Conservation (phyloP, 306 rosid species). For the Pyrus pyrifolia region DNA sequence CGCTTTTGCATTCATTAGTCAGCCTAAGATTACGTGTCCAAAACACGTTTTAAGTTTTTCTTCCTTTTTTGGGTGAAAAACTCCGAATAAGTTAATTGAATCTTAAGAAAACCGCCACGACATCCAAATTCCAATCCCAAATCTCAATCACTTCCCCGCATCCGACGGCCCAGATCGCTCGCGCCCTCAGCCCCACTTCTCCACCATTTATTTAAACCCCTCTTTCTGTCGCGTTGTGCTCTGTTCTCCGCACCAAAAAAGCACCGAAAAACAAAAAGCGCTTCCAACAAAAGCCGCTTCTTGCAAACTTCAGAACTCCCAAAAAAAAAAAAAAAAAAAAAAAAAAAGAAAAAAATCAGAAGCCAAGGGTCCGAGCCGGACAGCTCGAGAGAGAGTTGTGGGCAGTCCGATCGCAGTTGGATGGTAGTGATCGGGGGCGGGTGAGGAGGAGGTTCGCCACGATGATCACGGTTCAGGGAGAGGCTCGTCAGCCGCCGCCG, state of each 20-base stretch:
- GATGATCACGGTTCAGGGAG: constrained; percentile 81
- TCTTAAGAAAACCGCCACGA: background rate
- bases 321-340: no score
- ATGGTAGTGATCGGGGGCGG: constrained; percentile 16
- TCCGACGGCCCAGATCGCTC: constrained; percentile 26
- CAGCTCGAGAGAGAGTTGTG: background rate
- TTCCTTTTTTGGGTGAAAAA: background rate
- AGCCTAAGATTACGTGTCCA: background rate
- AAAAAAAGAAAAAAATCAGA: background rate
- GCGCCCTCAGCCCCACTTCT: background rate
- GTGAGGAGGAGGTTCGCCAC: constrained; percentile 21
- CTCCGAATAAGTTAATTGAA: background rate
- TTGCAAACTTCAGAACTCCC: background rate
- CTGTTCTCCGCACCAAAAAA: background rate
- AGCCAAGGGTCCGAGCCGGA: background rate
- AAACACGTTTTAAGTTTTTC: no score
- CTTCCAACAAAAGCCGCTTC: background rate
- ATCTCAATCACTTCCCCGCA: background rate
- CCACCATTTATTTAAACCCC: background rate
- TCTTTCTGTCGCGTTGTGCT: background rate
- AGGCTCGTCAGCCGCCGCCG: constrained; percentile 44
- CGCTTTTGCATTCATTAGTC: background rate
- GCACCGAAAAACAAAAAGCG: background rate
- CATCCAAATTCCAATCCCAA: background rate
- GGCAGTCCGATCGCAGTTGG: constrained; percentile 17